Conservation (phyloP, 768 basidiomycete genomes). For the Porphyrellus cyaneotinctus region DNA sequence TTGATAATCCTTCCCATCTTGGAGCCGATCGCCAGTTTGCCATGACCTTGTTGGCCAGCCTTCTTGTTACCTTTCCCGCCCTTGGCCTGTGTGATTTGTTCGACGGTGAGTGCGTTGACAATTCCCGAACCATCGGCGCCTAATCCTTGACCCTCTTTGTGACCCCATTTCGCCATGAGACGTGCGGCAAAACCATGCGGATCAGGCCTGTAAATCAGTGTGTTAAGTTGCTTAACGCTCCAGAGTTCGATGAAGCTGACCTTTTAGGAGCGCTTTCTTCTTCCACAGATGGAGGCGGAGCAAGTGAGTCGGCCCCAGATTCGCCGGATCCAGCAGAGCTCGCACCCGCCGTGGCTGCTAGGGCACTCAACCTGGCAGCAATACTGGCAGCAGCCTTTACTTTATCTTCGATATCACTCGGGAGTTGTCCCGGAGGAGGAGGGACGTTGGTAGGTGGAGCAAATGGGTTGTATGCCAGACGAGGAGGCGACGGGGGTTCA, state of each 20-base stretch:
- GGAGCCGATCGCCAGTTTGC: constrained; percentile 43
- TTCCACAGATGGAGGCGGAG: constrained; percentile 29
- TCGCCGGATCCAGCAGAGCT: constrained; percentile 23
- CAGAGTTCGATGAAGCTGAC: constrained; percentile 1
- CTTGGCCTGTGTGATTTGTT: constrained; percentile 47
- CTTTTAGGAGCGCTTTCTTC: constrained; percentile 26
- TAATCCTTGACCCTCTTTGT: constrained; percentile 90
- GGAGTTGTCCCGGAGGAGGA: constrained; percentile 49
- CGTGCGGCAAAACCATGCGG: constrained; percentile 77
- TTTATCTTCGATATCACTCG: constrained; percentile 54
- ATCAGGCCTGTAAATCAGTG: constrained; percentile 40
- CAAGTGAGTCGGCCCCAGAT: constrained; percentile 22
- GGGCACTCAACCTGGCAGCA: constrained; percentile 66
- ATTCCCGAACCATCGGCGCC: constrained; percentile 84
- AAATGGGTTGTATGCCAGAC: constrained; percentile 67
- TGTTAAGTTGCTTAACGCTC: not conserved
- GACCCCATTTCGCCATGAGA: constrained; percentile 95
- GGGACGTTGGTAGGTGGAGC: constrained; percentile 59
- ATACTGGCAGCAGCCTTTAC: constrained; percentile 78
- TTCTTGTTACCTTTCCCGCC: constrained; percentile 36
- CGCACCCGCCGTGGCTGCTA: constrained; percentile 36
- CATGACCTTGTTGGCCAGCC: constrained; percentile 35
- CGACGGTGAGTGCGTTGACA: constrained; percentile 82
- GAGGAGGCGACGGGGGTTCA: constrained; percentile 43
- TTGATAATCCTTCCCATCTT: constrained; percentile 90